Conservation (phyloP, 1,284 basidiomycete species). For the Cutaneotrichosporon curvatum region DNA sequence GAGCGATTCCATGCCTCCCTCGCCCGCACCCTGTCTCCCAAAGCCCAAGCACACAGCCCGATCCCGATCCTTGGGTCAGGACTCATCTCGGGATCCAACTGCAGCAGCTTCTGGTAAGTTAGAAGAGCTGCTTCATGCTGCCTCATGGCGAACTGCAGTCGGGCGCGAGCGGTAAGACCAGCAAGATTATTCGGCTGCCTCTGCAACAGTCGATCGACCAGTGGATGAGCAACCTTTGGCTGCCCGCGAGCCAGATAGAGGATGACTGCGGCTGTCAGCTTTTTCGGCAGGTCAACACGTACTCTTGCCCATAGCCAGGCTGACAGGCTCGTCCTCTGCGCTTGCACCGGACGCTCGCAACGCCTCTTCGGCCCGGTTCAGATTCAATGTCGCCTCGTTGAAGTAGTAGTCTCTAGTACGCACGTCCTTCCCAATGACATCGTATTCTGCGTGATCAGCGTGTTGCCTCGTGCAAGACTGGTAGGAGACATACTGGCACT, state of each 20-base stretch:
- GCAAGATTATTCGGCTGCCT: slow-evolving; percentile 69
- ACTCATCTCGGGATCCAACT: slow-evolving; percentile 63
- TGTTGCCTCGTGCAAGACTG: background rate
- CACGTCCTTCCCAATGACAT: slow-evolving; percentile 56
- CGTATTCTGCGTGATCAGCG: slow-evolving; percentile 54
- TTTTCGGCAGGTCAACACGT: background rate
- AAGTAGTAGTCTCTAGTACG: slow-evolving; percentile 58
- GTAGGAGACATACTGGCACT: slow-evolving; percentile 58
- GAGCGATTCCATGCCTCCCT: slow-evolving; percentile 80
- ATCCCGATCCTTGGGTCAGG: slow-evolving; percentile 91
- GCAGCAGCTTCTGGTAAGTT: slow-evolving; percentile 73
- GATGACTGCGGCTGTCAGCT: slow-evolving; percentile 53
- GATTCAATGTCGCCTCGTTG: slow-evolving; percentile 58
- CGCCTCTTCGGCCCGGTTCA: slow-evolving; percentile 67
- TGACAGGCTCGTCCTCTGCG: slow-evolving; percentile 35
- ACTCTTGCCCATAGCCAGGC: slow-evolving; percentile 31
- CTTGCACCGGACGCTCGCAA: slow-evolving; percentile 45
- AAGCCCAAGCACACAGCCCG: slow-evolving; percentile 80
- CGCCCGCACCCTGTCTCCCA: slow-evolving; percentile 71
- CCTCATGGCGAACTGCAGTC: slow-evolving; percentile 70
- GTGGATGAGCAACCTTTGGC: slow-evolving; percentile 67
- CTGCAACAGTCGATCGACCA: slow-evolving; percentile 73
- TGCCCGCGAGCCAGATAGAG: slow-evolving; percentile 71
- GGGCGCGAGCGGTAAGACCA: slow-evolving; percentile 53
- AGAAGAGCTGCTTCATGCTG: slow-evolving; percentile 70